Evolutionary conservation across 768 basidiomycete species (phyloP), one percentile per base, ranked within the genome.

Genomic region (Mycena haematopus): DNA sequence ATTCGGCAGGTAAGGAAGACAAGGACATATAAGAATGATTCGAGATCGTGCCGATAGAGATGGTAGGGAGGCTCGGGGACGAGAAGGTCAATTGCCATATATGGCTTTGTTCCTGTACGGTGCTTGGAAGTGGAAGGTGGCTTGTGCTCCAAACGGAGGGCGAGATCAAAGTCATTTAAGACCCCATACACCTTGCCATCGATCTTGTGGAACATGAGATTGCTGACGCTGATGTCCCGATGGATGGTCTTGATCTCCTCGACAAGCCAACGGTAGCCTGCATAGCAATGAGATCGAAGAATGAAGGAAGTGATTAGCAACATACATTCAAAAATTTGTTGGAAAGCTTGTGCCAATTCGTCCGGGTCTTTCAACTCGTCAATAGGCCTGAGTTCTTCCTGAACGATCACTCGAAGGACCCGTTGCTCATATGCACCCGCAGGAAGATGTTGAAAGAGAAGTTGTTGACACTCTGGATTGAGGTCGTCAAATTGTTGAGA

Each of bases 11-110:
- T 44, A 21, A 60, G 44, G 51, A 60, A 72, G 17, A 70, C 56
- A 27, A 73, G 65, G 42, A 75, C 62, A 51, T 72, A 72, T 31
- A 68, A 61, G 40, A 74, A 68, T 6, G 72, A 73, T 53, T 74
- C 74, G 3, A 74, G 68, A 33, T 74, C 72, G 36, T 71, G 71
- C 0, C 71, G 70, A 60, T 71, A 74, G 42, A 69, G 56, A 45
- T 72, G 72, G 6, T 33, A 22, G 7, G 70, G 68, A 47, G 68
- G 61, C 10, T 22, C 22, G 0, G 52, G 55, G 5, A 45, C 22
- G 36, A 75, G 59, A 6, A 77, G 71, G 31, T 73, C 72, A 11
- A 53, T 14, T 22, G 75, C 72, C 74, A 73, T 74, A 61, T 74
- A 75, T 6, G 71, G 72, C 1, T 70, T 56, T 7, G 74, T 75